phyloP scores from a whole-genome alignment of 73 alveolate genomes.

The Diophrys sp. region DNA sequence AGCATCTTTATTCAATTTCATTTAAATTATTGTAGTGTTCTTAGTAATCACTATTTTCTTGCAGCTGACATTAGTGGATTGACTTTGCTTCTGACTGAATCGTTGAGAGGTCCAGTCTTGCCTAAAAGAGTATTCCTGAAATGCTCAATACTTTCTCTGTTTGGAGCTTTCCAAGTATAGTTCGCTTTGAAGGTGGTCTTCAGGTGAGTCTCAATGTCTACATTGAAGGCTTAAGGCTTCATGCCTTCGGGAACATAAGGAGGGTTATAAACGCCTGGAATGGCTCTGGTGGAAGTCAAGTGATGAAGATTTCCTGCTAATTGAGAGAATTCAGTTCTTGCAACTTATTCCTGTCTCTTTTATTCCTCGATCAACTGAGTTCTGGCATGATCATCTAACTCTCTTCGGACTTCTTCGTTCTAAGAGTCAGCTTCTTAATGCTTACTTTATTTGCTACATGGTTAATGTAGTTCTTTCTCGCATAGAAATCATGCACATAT shows the following conservation, averaged over 20 bases:
- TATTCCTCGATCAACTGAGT: constrained; percentile 32
- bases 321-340: constrained; percentile 72
- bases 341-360: constrained; percentile 64
- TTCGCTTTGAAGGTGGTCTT: constrained; percentile 63
- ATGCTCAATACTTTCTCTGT: constrained; percentile 50
- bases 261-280: constrained; percentile 86
- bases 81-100: no score
- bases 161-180: constrained; percentile 65
- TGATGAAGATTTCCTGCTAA: constrained; percentile 82
- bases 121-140: constrained; percentile 20
- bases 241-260: constrained; percentile 67
- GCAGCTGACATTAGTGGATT: no score
- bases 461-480: constrained; percentile 52
- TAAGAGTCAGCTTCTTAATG: constrained; percentile 5
- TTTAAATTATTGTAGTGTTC: no score
- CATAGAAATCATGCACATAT: constrained; percentile 71
- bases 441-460: constrained; percentile 45
- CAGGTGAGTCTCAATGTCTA: constrained; percentile 79
- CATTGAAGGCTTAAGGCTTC: constrained; percentile 78
- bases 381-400: constrained; percentile 45
- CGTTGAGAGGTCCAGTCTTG: no score
- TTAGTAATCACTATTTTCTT: no score
- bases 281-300: constrained; percentile 69
- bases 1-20: no score
- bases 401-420: constrained; percentile 51